These are phyloP conservation scores for Kalmanozyma brasiliensis DNA, from an alignment of 1,284 basidiomycete genomes.

Conservation along the genomic window DNA sequence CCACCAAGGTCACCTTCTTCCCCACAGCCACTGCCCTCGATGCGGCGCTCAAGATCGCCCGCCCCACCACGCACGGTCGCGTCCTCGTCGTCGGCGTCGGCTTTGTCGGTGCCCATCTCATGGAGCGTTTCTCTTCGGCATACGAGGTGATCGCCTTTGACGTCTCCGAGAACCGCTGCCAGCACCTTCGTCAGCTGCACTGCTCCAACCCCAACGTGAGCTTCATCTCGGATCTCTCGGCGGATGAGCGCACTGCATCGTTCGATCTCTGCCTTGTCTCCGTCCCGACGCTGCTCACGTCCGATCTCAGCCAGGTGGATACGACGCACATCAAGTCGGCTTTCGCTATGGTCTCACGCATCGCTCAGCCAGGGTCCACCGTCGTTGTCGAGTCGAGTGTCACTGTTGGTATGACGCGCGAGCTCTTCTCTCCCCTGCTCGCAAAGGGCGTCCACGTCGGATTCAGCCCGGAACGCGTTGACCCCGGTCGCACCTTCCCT, in stretches of 20 bases:
- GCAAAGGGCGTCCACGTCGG: slow-evolving; percentile 28
- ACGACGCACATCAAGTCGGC: slow-evolving; percentile 29
- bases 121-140: slow-evolving; percentile 36
- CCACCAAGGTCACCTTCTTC: slow-evolving; percentile 18
- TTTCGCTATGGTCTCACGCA: slow-evolving; percentile 24
- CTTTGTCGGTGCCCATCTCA: slow-evolving; percentile 34
- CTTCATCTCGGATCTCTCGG: slow-evolving; percentile 28
- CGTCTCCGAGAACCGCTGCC: slow-evolving; percentile 26
- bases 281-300: slow-evolving; percentile 34
- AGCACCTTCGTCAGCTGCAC: slow-evolving; percentile 24
- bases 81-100: slow-evolving; percentile 38
- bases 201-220: slow-evolving; percentile 36
- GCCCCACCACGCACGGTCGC: slow-evolving; percentile 18
- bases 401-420: slow-evolving; percentile 38
- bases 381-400: slow-evolving; percentile 38
- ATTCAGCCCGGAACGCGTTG: slow-evolving; percentile 38
- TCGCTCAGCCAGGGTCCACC: slow-evolving; percentile 30
- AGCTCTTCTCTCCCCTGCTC: slow-evolving; percentile 29
- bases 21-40: background rate
- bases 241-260: slow-evolving; percentile 17
- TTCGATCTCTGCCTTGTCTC: slow-evolving; percentile 41
- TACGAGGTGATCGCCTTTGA: slow-evolving; percentile 39
- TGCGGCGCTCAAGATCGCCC: slow-evolving; percentile 4
- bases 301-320: slow-evolving; percentile 22
- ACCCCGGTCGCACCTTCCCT: slow-evolving; percentile 33